phyloP scores from a whole-genome alignment of 2,329 filamentous ascomycete genomes.

The Penicillium sp. region DNA sequence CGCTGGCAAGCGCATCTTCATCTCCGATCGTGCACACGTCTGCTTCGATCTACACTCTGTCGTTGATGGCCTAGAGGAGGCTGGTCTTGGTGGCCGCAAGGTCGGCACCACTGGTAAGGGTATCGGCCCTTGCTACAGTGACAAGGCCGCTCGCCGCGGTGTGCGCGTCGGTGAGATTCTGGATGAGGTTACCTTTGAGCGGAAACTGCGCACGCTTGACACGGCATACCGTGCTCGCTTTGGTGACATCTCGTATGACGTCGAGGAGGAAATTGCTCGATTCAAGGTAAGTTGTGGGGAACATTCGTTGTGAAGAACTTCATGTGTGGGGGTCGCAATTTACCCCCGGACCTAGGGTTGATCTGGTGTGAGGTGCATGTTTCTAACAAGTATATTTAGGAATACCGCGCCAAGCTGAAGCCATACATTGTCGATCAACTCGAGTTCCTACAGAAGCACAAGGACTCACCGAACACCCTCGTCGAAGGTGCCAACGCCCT shows the following conservation, averaged over 20 bases:
- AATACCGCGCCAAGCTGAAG: slow-evolving; percentile 42
- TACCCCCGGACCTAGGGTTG: neutral
- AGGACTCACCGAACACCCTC: slow-evolving; percentile 60
- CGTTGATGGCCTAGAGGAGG: slow-evolving; percentile 52
- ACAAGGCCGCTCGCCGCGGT: slow-evolving; percentile 64
- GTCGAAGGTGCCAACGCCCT: slow-evolving; percentile 68
- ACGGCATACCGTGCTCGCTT: slow-evolving; percentile 60
- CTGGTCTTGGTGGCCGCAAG: slow-evolving; percentile 48
- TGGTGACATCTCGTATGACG: slow-evolving; percentile 62
- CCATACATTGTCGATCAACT: slow-evolving; percentile 51
- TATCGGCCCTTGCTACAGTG: slow-evolving; percentile 64
- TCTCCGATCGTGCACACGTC: slow-evolving; percentile 52
- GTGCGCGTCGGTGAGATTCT: slow-evolving; percentile 63
- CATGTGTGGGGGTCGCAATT: neutral
- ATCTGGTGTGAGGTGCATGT: neutral
- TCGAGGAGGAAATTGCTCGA: slow-evolving; percentile 62
- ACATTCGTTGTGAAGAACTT: neutral
- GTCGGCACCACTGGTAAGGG: slow-evolving; percentile 56
- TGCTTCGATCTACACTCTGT: slow-evolving; percentile 51
- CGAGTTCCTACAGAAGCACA: slow-evolving; percentile 58
- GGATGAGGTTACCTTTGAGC: slow-evolving; percentile 60
- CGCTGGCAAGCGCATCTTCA: slow-evolving; percentile 48
- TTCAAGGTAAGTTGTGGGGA: slow-evolving; percentile 54
- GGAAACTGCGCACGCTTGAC: slow-evolving; percentile 57
- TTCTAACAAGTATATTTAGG: slow-evolving; percentile 22